Percentiles rank a stretch among this genome's conserved stretches.
phyloP scores from a whole-genome alignment of 805 yeast species.

The Suhomyces kilbournensis region DNA sequence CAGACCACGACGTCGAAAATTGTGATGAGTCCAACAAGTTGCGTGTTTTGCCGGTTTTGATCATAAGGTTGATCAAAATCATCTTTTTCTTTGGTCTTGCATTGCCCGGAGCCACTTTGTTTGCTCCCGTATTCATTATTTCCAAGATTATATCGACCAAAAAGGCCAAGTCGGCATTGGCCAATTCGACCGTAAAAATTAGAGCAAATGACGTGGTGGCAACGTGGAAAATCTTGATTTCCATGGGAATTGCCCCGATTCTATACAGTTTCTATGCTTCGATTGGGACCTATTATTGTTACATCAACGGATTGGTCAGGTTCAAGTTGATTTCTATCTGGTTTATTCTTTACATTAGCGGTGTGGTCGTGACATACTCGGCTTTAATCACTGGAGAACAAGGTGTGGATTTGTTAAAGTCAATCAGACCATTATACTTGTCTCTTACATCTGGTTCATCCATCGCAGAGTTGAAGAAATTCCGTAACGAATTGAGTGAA shows the following conservation, averaged over 20 bases:
- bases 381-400: conserved; percentile 90
- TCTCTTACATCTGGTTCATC: conserved; percentile 59
- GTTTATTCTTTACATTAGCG: conserved; percentile 52
- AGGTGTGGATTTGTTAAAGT: conserved; percentile 85
- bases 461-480: conserved; percentile 54
- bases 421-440: conserved; percentile 75
- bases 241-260: conserved; percentile 85
- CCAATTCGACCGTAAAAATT: conserved; percentile 84
- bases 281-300: conserved; percentile 45
- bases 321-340: conserved; percentile 39
- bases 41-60: conserved; percentile 49
- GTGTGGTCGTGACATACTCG: conserved; percentile 78
- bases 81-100: conserved; percentile 58
- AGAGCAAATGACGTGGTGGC: conserved; percentile 93
- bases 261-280: conserved; percentile 78
- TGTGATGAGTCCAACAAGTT: conserved; percentile 50
- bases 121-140: conserved; percentile 82
- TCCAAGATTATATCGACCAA: conserved; percentile 69
- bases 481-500: conserved; percentile 59
- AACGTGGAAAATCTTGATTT: conserved; percentile 92
- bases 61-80: conserved; percentile 58
- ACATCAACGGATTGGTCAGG: conserved; percentile 14
- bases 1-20: conserved; percentile 59
- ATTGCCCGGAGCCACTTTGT: conserved; percentile 83
- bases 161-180: conserved; percentile 77